Percentiles rank a stretch among this genome's conserved stretches.
These are phyloP conservation scores for Eremothecium coryli DNA, from an alignment of 1,139 yeast genomes.

Conservation along the genomic window DNA sequence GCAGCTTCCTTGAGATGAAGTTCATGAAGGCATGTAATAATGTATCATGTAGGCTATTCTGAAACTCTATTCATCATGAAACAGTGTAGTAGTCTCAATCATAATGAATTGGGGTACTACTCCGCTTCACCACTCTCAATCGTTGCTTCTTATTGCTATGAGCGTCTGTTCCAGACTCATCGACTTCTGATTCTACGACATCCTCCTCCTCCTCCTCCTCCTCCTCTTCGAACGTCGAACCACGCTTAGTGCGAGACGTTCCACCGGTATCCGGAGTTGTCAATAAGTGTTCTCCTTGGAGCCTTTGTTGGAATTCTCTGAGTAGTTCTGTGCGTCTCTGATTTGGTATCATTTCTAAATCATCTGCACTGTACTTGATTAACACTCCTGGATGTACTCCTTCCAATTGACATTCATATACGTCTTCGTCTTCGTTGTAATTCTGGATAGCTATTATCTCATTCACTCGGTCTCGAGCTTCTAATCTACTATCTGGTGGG, in stretches of 20 bases:
- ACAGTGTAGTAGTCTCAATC: no score
- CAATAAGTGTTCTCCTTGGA: neutral
- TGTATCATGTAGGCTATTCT: no score
- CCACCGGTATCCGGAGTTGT: neutral
- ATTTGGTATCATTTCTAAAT: constrained; percentile 2
- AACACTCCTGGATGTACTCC: constrained; percentile 6
- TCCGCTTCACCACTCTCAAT: no score
- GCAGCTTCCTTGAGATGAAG: no score
- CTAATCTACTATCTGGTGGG: constrained; percentile 4
- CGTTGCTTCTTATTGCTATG: no score
- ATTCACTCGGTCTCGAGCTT: neutral
- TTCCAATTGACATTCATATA: constrained; percentile 6
- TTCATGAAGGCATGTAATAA: no score
- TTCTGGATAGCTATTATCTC: constrained; percentile 6
- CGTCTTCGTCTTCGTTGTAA: constrained; percentile 6
- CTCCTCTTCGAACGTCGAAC: neutral
- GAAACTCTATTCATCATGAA: no score
- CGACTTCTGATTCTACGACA: neutral
- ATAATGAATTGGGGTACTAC: no score
- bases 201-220: neutral
- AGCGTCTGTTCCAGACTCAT: no score
- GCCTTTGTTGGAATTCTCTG: neutral
- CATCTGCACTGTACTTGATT: constrained; percentile 3
- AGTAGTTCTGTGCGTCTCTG: neutral
- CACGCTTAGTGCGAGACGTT: neutral